Evolutionary conservation across 2,329 filamentous ascomycete genomes (phyloP).

Genomic region (Tricladium varicosporioides): DNA sequence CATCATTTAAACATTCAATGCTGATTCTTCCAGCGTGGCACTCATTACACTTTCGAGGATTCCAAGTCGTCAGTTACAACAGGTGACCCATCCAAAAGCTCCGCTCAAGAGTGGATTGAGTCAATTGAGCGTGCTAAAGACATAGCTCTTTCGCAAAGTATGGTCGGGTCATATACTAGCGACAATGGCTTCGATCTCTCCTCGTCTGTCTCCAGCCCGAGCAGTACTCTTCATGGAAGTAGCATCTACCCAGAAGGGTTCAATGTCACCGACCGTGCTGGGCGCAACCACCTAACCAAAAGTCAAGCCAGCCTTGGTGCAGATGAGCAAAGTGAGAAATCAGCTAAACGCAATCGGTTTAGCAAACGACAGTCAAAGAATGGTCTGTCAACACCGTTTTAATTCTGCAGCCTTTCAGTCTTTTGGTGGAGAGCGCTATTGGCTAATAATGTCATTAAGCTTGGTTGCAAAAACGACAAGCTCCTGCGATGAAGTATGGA

Average conservation of each 20-base stretch:
- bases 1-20: background rate
- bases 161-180: conserved; percentile 61
- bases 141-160: conserved; percentile 72
- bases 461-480: background rate
- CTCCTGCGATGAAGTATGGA: background rate
- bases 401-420: conserved; percentile 19
- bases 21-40: conserved; percentile 58
- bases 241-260: conserved; percentile 53
- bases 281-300: conserved; percentile 58
- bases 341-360: conserved; percentile 64
- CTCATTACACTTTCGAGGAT: conserved; percentile 92
- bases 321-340: conserved; percentile 34
- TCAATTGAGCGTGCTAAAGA: conserved; percentile 83
- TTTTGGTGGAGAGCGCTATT: background rate
- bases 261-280: conserved; percentile 50
- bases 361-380: conserved; percentile 94
- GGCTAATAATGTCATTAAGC: conserved; percentile 1
- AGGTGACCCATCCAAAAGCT: conserved; percentile 61
- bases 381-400: conserved; percentile 88
- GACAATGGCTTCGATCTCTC: conserved; percentile 69
- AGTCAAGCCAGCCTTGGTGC: conserved; percentile 52
- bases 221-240: conserved; percentile 64
- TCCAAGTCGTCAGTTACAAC: conserved; percentile 66
- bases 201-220: conserved; percentile 71
- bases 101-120: conserved; percentile 90